Conservation (phyloP, 768 basidiomycete species). For the Trametes cinnabarina region DNA sequence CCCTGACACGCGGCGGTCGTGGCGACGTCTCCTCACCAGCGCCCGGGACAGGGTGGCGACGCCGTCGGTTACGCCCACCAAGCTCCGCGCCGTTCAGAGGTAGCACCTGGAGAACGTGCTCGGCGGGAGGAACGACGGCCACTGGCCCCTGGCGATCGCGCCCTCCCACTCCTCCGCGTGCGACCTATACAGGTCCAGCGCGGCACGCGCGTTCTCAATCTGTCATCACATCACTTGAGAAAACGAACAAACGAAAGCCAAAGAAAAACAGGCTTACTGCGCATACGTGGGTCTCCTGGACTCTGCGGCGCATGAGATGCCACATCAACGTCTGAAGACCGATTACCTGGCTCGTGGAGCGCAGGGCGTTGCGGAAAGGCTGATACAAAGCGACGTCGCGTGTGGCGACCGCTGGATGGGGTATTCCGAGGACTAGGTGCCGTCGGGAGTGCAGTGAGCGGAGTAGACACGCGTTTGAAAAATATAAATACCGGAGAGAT, state of each 20-base stretch:
- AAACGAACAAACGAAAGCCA: background rate
- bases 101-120: conserved; percentile 82
- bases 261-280: conserved; percentile 47
- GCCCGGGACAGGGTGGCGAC: background rate
- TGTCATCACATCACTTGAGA: conserved; percentile 29
- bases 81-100: conserved; percentile 35
- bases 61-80: background rate
- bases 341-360: conserved; percentile 61
- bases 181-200: conserved; percentile 52
- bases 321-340: conserved; percentile 79
- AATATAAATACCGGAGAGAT: conserved; percentile 61
- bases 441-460: conserved; percentile 16
- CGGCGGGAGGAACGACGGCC: conserved; percentile 77
- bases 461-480: background rate
- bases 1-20: conserved; percentile 6
- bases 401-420: conserved; percentile 73
- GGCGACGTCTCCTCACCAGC: background rate
- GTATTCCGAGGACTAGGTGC: conserved; percentile 70
- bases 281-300: conserved; percentile 68
- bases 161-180: conserved; percentile 66
- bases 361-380: conserved; percentile 73
- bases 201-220: conserved; percentile 75
- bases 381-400: conserved; percentile 81
- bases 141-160: conserved; percentile 55
- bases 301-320: conserved; percentile 78